Base-by-base conservation (phyloP, 768 basidiomycete species). In the Xerocomus spinulosus region DNA sequence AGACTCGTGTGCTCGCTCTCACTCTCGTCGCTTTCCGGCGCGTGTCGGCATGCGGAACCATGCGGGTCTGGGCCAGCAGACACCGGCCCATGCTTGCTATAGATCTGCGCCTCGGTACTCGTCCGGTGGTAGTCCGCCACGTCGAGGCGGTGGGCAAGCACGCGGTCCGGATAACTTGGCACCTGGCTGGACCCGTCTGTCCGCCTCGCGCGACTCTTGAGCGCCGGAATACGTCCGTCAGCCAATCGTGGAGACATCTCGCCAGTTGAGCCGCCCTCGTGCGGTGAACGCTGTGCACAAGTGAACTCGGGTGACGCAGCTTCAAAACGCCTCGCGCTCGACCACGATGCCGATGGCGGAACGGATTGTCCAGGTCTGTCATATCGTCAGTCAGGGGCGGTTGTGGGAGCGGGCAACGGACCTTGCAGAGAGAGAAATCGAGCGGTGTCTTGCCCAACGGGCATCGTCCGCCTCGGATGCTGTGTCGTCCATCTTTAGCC, bases 401-500 rank as follows among this genome's bases (percentile, higher is more conserved):
- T 44, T 25, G 9, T 15, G 17, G 36, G 32, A 39, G 17, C 5
- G 15, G 9, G 20, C 4, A 4, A 51, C 57, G 29, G 39, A 72
- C 70, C 61, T 63, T 38, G 64, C 62, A 26, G 75, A 72, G 18
- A 68, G 62, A 17, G 77, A 74, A 26, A 73, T 48, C 8, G 78
- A 75, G 33, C 73, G 73, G 44, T 76, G 68, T 52, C 74, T 69
- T 34, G 64, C 55, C 69, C 73, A 72, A 68, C 43, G 56, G 29
- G 30, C 50, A 47, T 43, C 54, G 34, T 53, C 60, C 38, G 51
- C 39, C 15, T 66, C 39, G 49, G 57, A 48, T 24, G 18, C 35
- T 1, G 36, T 72, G 42, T 82, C 82, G 18, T 82, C 79, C 52
- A 75, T 72, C 47, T 71, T 75, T n/a, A 88, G 65, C 23, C 86